Percentiles rank a stretch among this genome's conserved stretches.
Evolutionary conservation across 2,329 filamentous ascomycete species (phyloP).

Genomic region (Xylaria sp.): DNA sequence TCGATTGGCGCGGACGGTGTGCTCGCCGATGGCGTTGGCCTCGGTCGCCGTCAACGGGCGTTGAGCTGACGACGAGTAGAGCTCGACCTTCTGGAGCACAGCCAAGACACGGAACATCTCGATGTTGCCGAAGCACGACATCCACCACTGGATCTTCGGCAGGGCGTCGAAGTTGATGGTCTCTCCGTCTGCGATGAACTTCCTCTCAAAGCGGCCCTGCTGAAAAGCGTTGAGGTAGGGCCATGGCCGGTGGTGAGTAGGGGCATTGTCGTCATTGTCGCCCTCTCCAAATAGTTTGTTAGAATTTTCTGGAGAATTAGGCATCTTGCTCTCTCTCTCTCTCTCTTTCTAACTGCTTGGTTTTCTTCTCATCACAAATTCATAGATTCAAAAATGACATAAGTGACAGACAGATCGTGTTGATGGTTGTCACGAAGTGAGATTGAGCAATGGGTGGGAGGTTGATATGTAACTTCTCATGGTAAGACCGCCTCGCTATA

Average conservation of each 20-base stretch:
- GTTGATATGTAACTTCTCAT: not conserved
- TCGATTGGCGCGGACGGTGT: slow-evolving; percentile 44
- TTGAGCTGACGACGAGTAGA: slow-evolving; percentile 12
- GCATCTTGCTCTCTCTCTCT: slow-evolving; percentile 8
- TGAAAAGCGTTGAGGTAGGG: slow-evolving; percentile 32
- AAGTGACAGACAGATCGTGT: not conserved
- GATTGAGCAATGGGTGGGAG: not conserved
- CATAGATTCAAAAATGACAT: too few relatives aligned
- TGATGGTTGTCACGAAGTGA: not conserved
- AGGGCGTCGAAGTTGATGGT: slow-evolving; percentile 48
- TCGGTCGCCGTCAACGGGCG: slow-evolving; percentile 47
- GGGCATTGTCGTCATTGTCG: slow-evolving; percentile 11
- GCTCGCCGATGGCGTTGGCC: slow-evolving; percentile 45
- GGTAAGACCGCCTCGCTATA: not conserved
- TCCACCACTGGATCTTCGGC: slow-evolving; percentile 36
- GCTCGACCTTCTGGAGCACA: slow-evolving; percentile 30
- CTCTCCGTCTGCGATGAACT: slow-evolving; percentile 44
- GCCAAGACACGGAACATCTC: slow-evolving; percentile 15
- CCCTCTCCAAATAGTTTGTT: not conserved
- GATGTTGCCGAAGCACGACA: not conserved
- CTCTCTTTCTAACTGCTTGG: not conserved
- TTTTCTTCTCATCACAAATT: not conserved
- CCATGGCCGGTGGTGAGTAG: slow-evolving; percentile 42
- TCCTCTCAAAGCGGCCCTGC: slow-evolving; percentile 41
- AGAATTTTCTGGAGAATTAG: slow-evolving; percentile 1